Base-by-base conservation (phyloP, 164 flowering plant genomes). In the Protea cynaroides region DNA sequence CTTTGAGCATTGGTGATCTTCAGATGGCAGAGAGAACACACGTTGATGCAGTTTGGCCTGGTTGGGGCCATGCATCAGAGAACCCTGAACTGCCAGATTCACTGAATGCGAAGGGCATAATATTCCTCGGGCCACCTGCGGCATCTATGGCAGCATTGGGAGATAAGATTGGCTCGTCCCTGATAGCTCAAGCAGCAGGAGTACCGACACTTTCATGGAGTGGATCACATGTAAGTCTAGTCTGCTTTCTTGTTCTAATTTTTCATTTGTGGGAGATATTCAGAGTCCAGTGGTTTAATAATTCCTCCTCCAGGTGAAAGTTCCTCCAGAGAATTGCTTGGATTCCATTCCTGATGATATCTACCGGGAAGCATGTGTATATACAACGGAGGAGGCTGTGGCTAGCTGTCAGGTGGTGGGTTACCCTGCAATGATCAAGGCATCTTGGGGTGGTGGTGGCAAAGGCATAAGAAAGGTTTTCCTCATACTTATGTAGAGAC, bases 371-470 rank as follows among this genome's bases (percentile, higher is more conserved):
- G 99, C 99, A 14, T 95, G 99, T 83, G 98, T 95, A 58, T 77
- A 80, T 73, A 88, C 97, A 17, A 84, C 98, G 7, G 99, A 92
- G 62, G 99, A 95, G 79, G 99, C 99, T 55, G 76, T 95, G 67
- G 87, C 95, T 1, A 92, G 99, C 70, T 95, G 99, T 78, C 94
- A 88, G 71, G 88, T 92, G 78, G 97, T 95, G 18, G 99, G 99
- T 72, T 95, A 92, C 74, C 99, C 99, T 55, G 99, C 99, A 72
- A 95, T 95, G 99, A 95, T 95, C 65, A 95, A 95, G 77, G 99
- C 99, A 65, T 95, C 99, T 53, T 95, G 99, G 99, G 99, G 98
- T 69, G 99, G 99, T 34, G 99, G 99, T 72, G 99, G 99, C 57
- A 95, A 92, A 84, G 99, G 99, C 70, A 95, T 95, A 65, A 82